Evolutionary conservation across 108 stramenopile genomes (phyloP), one percentile per base, ranked within the genome.

Genomic region (Mediolabrus comicus): DNA sequence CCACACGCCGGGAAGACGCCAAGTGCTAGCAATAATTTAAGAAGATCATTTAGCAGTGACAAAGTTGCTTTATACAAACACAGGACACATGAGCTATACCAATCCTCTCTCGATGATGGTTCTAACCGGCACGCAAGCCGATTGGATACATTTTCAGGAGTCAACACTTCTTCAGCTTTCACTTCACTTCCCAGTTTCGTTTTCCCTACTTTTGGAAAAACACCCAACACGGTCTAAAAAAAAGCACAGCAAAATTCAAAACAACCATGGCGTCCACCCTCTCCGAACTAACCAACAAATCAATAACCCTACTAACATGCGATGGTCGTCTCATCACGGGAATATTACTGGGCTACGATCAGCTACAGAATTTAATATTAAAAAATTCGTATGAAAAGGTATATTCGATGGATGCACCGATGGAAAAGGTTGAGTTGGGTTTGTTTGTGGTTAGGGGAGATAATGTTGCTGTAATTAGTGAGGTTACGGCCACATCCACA

Each of bases 361-460:
- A 94, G 64, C 84, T 94, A 4, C 93, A 94, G 68, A 94, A 94
- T 63, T 66, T 94, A 4, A 88, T 94, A 38, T 54, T 94, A 31
- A 80, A 82, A 61, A 62, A 87, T 25, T 79, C 86, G 10, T 75
- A 85, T 29, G 90, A 94, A 70, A 75, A 82, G 32, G 82, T 94
- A 2, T 90, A 90, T 65, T 69, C 66, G 26, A 64, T 77, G 19
- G 83, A 83, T 11, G 46, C 32, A 11, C 88, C 88, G 27, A 75
- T 85, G 27, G 93, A 94, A 72, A 69, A 35, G 61, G 89, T 91
- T 17, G 84, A 86, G 17, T 77, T 94, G 68, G 93, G 93, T 35
- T 71, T 91, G 38, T 89, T 86, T 62, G 81, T 94, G 0, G 84
- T 94, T 14, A 72, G 93, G 46, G 93, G 93, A 24, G 93, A 94